Evolutionary conservation across 176 grass and related monocot species (phyloP), one percentile per base, ranked within the genome.

Genomic region (Aegilops tauschii): DNA sequence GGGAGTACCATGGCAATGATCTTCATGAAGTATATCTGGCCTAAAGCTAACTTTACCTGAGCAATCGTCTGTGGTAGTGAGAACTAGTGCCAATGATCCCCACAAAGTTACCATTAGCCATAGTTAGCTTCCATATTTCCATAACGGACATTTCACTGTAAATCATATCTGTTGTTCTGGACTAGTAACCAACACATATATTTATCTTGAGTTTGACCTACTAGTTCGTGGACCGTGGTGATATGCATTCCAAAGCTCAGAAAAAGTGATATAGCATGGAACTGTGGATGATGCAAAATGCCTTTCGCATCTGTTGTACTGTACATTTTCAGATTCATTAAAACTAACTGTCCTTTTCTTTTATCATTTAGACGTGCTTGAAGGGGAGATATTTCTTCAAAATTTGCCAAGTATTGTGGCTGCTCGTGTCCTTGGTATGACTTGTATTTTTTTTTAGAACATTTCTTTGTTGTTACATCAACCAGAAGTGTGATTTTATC

Each of bases 371-470:
- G 96, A 98, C 88, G 93, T 98, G 71, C 96, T 98, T 73, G 90
- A 98, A 88, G 96, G 96, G 80, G 92, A 96, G 83, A 96, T 98
- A 92, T 98, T 98, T 96, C 96, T 98, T 90, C 96, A 98, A 82
- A 98, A 98, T 85, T 89, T 98, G 79, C 96, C 96, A 70, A 98
- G 96, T 83, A 82, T 98, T 25, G 81, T 98, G 69, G 85, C 93
- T 83, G 96, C 96, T 90, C 65, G 66, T 84, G 91, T 96, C 65
- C 87, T 98, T 82, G 93, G 96, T 98, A 96, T 79, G 58, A 84
- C 84, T 52, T 86, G 29, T 62, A 61, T 23, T 67, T 49, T 59
- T 25, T 58, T 28, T 56, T 73, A 70, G 21, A 73, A 47, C 14
- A 40, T 12, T 54, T 74, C 20, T 50, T 17, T 86, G 21, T 44